Evolutionary conservation across 169 alveolate genomes (phyloP), one percentile per base, ranked within the genome.

Genomic region (Plasmodium gallinaceum): DNA sequence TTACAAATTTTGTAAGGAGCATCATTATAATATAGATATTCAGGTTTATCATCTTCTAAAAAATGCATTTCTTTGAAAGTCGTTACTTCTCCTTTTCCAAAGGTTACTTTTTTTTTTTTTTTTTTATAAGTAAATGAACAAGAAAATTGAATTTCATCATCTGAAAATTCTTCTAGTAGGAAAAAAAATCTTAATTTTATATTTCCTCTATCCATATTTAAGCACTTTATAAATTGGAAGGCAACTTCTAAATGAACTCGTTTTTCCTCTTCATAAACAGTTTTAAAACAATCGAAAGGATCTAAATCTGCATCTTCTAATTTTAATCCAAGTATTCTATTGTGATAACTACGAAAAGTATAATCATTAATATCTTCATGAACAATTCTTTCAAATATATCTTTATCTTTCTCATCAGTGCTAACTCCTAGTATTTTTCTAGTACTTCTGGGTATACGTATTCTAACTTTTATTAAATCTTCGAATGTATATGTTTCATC

Each of bases 201-300:
- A 43, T 76, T 54, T 14, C 24, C 26, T 48, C 89, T 76, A 57
- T 76, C 89, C 20, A 76, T 16, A 14, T 64, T 76, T 45, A 76
- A 16, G 42, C 89, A 76, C 26, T 69, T 76, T 26, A 52, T 16
- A 64, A 24, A 64, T 6, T 14, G 69, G 20, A 22, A 76, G 3
- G 46, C 74, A 7, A 76, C 39, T 62, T 76, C 76, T 16, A 76
- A 45, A 32, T 39, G 48, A 22, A 76, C 16, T 64, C 43, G 45
- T 20, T n/a, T 76, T 5, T 76, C 58, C 5, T 51, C 76, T 26
- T 48, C 70, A 43, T 57, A 64, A 22, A 76, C 89, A 9, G 22
- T 39, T 48, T 62, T 76, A 58, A 76, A 76, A 32, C 89, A 76
- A 32, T 43, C 62, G 14, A 32, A 58, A 7, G 89, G 89, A 76